Evolutionary conservation across 176 grass and related monocot species (phyloP), one percentile per base, ranked within the genome.

Genomic region (Musa troglodytarum): DNA sequence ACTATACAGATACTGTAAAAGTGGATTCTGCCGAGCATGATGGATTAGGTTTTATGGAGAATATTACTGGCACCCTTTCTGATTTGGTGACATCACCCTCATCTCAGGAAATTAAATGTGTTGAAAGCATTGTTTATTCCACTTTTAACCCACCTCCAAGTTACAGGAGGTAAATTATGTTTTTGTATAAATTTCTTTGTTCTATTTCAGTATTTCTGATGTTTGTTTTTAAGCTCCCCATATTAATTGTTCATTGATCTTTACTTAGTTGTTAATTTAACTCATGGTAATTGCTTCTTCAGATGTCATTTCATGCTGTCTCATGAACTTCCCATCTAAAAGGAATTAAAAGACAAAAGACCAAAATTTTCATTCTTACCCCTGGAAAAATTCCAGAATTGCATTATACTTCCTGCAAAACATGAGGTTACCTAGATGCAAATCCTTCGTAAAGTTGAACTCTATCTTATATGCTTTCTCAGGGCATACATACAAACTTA

Each of bases 111-210:
- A 88, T 99, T 74, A 94, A 89, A 82, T 95, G 96, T 15, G 62
- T 95, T 8, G 96, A 87, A 11, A 87, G 82, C 85, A 86, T 99
- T 50, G 74, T 95, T 80, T 94, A 92, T 85, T 99, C 91, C 51
- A 94, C 90, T 55, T 92, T 99, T 56, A 99, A 99, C 73, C 96
- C 96, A 92, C 96, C 96, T 19, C 96, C 96, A 14, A 92, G 79
- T 86, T 87, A 92, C 74, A 91, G 96, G 74, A 91, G 88, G 96
- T 96, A 81, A 81, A 52, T 81, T 6, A 76, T 59, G 34, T 6
- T 43, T 43, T 43, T 6, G 34, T 43, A 43, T 43, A 43, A 43
- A 6, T 54, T 51, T 51, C 75, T 56, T 54, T 54, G 11, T 34
- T 52, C 23, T 23, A 49, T 49, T 52, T 7, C 20, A 52, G 59